phyloP scores from a whole-genome alignment of 2,329 filamentous ascomycete species.

The Didymella exigua region DNA sequence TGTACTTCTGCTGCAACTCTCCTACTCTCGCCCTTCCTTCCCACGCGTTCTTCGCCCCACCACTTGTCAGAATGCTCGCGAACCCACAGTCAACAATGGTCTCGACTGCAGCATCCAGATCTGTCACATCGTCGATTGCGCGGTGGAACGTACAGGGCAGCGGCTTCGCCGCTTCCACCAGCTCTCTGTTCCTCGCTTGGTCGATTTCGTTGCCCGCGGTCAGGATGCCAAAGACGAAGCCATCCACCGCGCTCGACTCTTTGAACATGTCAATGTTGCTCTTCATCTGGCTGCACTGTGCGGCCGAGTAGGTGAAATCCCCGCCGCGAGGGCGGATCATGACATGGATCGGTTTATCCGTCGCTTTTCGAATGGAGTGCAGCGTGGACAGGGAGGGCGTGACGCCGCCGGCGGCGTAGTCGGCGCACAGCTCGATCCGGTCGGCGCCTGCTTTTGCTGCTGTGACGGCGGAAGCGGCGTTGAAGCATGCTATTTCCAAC shows the following conservation, averaged over 20 bases:
- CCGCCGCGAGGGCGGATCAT: conserved; percentile 60
- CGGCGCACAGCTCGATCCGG: conserved; percentile 58
- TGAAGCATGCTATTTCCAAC: conserved; percentile 60
- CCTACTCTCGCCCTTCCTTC: conserved; percentile 44
- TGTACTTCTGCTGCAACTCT: conserved; percentile 37
- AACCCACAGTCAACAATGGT: conserved; percentile 55
- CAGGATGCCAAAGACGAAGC: conserved; percentile 61
- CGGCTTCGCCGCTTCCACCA: conserved; percentile 51
- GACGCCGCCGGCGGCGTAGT: conserved; percentile 50
- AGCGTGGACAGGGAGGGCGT: conserved; percentile 46
- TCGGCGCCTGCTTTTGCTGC: conserved; percentile 54
- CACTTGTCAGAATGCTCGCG: conserved; percentile 56
- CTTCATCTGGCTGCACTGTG: conserved; percentile 55
- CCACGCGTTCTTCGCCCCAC: conserved; percentile 45
- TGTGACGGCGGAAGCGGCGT: conserved; percentile 48
- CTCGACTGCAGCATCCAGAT: conserved; percentile 41
- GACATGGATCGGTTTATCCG: conserved; percentile 25
- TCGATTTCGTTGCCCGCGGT: conserved; percentile 47
- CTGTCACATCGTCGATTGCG: conserved; percentile 55
- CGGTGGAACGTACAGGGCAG: conserved; percentile 61
- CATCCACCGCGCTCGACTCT: conserved; percentile 42
- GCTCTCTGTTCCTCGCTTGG: conserved; percentile 45
- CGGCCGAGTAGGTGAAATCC: conserved; percentile 52
- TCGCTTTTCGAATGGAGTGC: conserved; percentile 17
- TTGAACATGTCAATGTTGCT: conserved; percentile 47